Conservation (phyloP, 192 early-diverging fungal genomes). For the Linnemannia schmuckeri region DNA sequence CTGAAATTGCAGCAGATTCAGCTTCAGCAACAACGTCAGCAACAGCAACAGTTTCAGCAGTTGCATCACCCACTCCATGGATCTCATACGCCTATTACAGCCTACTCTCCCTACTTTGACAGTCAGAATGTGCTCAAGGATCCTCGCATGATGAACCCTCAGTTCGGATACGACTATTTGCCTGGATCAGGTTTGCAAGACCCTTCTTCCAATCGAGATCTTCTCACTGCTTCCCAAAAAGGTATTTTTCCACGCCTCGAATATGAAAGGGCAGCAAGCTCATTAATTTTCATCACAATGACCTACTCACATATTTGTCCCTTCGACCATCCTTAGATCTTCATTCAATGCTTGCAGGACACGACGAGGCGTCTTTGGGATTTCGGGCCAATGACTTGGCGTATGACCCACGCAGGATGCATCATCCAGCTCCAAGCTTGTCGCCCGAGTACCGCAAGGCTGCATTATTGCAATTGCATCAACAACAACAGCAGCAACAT, state of each 20-base stretch:
- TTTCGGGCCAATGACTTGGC: slow-evolving; percentile 36
- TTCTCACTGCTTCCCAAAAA: slow-evolving; percentile 13
- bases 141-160: slow-evolving; percentile 29
- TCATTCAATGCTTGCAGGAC: slow-evolving; percentile 24
- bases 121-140: slow-evolving; percentile 35
- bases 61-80: slow-evolving; percentile 20
- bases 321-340: slow-evolving; percentile 5
- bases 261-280: neutral
- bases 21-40: slow-evolving; percentile 33
- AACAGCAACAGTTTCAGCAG: slow-evolving; percentile 11
- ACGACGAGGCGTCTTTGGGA: slow-evolving; percentile 39
- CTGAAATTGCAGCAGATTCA: slow-evolving; percentile 35
- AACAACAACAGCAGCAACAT: slow-evolving; percentile 26
- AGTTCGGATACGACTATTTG: slow-evolving; percentile 36
- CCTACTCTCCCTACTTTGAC: slow-evolving; percentile 42
- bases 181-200: slow-evolving; percentile 5
- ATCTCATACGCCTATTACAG: slow-evolving; percentile 36
- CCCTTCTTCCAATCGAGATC: neutral
- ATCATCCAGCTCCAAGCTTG: slow-evolving; percentile 6
- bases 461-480: slow-evolving; percentile 1
- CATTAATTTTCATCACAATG: neutral
- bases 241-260: neutral
- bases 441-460: slow-evolving; percentile 29
- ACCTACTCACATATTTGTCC: neutral
- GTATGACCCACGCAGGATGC: slow-evolving; percentile 33